Evolutionary conservation across 208 protist genomes (phyloP), one percentile per base, ranked within the genome.

Genomic region (Crithidia fasciculata): DNA sequence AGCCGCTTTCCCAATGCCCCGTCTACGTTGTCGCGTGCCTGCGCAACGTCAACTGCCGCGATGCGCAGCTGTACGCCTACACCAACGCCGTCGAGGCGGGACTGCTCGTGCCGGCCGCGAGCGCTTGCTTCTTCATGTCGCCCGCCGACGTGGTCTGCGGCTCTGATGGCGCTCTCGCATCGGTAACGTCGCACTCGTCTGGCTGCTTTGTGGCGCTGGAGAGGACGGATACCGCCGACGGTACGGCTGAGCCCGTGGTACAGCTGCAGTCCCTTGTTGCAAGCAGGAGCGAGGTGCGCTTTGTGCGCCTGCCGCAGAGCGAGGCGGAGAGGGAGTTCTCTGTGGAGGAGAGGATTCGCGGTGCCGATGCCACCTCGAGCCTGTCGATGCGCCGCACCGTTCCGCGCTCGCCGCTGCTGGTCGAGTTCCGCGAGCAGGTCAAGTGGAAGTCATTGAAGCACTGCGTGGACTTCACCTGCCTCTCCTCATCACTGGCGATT

Each of bases 361-460:
- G 59, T 9, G 59, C 5, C 15, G 66, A 68, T 13, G 53, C 45
- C 8, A 5, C n/a, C 0, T n/a, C 44, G 12, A 52, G 16, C 18
- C 7, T 47, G 43, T 41, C 43, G 10, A 16, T 78, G 56, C 57
- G 43, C 9, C 19, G 16, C 52, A 43, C 9, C 8, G 39, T 69
- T 0, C 52, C 53, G 16, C 66, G 37, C n/a, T 7, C 47, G n/a
- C 62, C 68, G 47, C 53, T 74, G 10, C 68, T 80, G 61, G 59
- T 74, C 1, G 74, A 80, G 55, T n/a, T 74, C 7, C 60, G 74
- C 15, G 74, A 74, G 61, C 61, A 71, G 55, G 55, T 66, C 13
- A 74, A 66, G 47, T 80, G 74, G 74, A 80, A 80, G 54, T 71
- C 74, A 28, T 49, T 80, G 44, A 53, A 52, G 60, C 59, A 59